Evolutionary conservation across 495 filamentous ascomycete genomes (phyloP).

Genomic region (Tuber calosporum): DNA sequence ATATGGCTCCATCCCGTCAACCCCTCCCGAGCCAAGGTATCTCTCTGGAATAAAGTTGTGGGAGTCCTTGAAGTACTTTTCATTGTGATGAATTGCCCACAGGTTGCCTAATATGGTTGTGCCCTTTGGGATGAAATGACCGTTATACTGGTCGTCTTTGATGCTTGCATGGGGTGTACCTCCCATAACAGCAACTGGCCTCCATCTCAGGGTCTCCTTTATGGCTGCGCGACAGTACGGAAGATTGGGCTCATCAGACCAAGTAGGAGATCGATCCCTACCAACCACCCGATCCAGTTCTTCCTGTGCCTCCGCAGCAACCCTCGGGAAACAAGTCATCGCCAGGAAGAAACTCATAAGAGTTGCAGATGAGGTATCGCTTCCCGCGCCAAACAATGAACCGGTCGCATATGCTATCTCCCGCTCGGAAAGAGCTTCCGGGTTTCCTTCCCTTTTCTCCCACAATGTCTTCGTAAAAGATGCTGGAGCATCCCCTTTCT

Average conservation of each 20-base stretch:
- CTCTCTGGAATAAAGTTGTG: conserved; percentile 54
- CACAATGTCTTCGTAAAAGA: conserved; percentile 51
- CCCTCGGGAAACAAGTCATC: conserved; percentile 50
- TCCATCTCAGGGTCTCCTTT: conserved; percentile 57
- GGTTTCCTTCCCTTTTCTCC: conserved; percentile 46
- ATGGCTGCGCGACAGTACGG: conserved; percentile 50
- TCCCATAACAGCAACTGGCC: conserved; percentile 55
- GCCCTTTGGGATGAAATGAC: conserved; percentile 50
- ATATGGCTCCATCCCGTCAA: conserved; percentile 43
- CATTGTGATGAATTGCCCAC: conserved; percentile 59
- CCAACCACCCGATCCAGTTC: conserved; percentile 55
- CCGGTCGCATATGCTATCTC: conserved; percentile 57
- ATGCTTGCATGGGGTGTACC: conserved; percentile 58
- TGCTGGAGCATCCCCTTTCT: conserved; percentile 44
- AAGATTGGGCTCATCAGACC: conserved; percentile 49
- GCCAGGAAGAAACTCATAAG: conserved; percentile 57
- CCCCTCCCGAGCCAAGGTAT: conserved; percentile 47
- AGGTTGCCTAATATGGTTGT: conserved; percentile 57
- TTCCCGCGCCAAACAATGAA: conserved; percentile 58
- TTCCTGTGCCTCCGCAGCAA: conserved; percentile 49
- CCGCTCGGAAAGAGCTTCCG: conserved; percentile 48
- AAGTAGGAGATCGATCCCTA: conserved; percentile 47
- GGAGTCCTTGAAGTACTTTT: conserved; percentile 53
- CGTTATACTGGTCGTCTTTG: conserved; percentile 54
- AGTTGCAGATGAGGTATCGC: conserved; percentile 59